A percentile compares a stretch with the other conserved stretches of the same genome.
Conservation (phyloP, 352 stramenopile genomes). For the Pythium aquatile region DNA sequence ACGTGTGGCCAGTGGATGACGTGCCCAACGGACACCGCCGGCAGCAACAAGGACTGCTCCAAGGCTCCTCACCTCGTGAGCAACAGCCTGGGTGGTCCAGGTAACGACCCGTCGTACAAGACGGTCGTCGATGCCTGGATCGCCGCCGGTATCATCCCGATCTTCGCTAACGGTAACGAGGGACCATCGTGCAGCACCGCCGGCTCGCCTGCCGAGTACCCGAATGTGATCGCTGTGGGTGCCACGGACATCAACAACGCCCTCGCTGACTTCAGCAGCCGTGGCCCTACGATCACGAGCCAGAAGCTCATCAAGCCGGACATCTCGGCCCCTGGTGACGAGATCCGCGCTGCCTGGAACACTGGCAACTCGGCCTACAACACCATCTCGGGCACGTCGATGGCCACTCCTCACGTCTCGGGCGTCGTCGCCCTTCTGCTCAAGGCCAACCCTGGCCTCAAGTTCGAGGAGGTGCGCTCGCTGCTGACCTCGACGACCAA, state of each 20-base stretch:
- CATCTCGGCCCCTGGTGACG: slow-evolving; percentile 18
- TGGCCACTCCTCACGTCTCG: slow-evolving; percentile 32
- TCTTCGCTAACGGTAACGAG: slow-evolving; percentile 25
- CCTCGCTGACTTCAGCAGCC: slow-evolving; percentile 17
- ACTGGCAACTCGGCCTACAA: slow-evolving; percentile 18
- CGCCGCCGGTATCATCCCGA: slow-evolving; percentile 23
- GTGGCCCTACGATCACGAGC: slow-evolving; percentile 7
- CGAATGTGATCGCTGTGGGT: slow-evolving; percentile 28
- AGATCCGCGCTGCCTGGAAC: slow-evolving; percentile 16
- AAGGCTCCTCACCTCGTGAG: slow-evolving; percentile 14
- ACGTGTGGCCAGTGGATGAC: slow-evolving; percentile 3
- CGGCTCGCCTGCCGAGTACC: slow-evolving; percentile 19
- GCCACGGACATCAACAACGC: slow-evolving; percentile 10
- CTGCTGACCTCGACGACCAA: slow-evolving; percentile 1
- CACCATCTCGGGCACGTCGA: slow-evolving; percentile 24
- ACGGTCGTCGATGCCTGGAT: slow-evolving; percentile 19
- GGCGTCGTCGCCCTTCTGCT: slow-evolving; percentile 29
- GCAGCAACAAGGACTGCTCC: slow-evolving; percentile 2
- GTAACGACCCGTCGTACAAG: slow-evolving; percentile 27
- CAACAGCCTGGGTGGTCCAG: slow-evolving; percentile 2
- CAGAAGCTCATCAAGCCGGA: slow-evolving; percentile 26
- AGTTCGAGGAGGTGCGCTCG: slow-evolving; percentile 14
- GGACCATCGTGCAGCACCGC: slow-evolving; percentile 11
- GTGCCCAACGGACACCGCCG: neutral
- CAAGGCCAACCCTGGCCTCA: slow-evolving; percentile 18